Evolutionary conservation across 495 filamentous ascomycete species (phyloP).

Genomic region (Staphylotrichum tortipilum): DNA sequence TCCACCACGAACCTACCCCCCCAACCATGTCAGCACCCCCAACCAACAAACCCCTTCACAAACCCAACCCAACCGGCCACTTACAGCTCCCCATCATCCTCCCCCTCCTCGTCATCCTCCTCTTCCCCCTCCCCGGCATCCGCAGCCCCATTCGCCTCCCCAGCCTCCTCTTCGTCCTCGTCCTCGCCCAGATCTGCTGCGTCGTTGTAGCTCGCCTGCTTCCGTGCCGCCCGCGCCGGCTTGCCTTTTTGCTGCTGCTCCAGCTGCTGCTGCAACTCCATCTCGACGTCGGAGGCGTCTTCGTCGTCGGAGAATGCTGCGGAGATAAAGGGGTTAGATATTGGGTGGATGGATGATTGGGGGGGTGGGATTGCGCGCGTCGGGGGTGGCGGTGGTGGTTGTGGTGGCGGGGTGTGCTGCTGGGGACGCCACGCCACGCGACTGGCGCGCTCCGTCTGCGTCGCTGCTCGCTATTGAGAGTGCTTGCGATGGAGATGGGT

Average conservation of each 20-base stretch:
- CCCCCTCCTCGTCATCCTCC: slow-evolving; percentile 31
- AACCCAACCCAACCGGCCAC: too few relatives aligned
- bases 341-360: too few relatives aligned
- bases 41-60: too few relatives aligned
- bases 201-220: slow-evolving; percentile 7
- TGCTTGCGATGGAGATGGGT: too few relatives aligned
- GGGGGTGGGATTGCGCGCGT: too few relatives aligned
- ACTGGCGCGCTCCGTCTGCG: too few relatives aligned
- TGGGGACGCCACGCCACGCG: slow-evolving; percentile 2
- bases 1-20: slow-evolving; percentile 54
- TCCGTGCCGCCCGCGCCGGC: too few relatives aligned
- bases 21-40: slow-evolving; percentile 8
- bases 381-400: too few relatives aligned
- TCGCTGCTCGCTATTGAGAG: too few relatives aligned
- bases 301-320: slow-evolving; percentile 7
- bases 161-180: slow-evolving; percentile 21
- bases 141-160: slow-evolving; percentile 28
- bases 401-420: too few relatives aligned
- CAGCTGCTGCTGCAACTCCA: too few relatives aligned
- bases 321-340: not conserved
- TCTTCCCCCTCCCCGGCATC: slow-evolving; percentile 33
- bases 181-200: too few relatives aligned
- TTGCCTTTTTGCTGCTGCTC: slow-evolving; percentile 14
- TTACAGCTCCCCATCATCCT: slow-evolving; percentile 32
- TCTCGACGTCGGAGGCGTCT: not conserved